A percentile compares a stretch with the other conserved stretches of the same genome.
Evolutionary conservation across 2,329 filamentous ascomycete species (phyloP).

Genomic region (Albifimbria verrucaria): DNA sequence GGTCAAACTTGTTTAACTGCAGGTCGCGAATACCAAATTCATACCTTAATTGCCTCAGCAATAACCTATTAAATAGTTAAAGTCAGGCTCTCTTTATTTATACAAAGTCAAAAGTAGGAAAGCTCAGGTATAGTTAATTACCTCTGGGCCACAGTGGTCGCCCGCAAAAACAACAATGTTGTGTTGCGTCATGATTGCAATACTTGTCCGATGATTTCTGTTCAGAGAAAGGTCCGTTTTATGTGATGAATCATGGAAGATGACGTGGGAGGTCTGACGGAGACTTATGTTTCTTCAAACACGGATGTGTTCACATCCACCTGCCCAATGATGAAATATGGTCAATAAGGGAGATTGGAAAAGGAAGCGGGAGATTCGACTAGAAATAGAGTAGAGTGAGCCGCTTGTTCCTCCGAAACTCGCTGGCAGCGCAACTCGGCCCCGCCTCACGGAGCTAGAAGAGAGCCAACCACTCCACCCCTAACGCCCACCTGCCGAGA

Average conservation of each 20-base stretch:
- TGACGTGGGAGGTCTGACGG: constrained; percentile 10
- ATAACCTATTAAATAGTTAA: constrained; percentile 53
- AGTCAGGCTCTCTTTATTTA: constrained; percentile 14
- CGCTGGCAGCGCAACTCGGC: constrained; percentile 3
- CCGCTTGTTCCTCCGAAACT: constrained; percentile 4
- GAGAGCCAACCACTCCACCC: neutral
- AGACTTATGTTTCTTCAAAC: constrained; percentile 9
- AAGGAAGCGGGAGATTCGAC: constrained; percentile 1
- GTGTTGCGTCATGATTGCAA: constrained; percentile 57
- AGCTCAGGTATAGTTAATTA: constrained; percentile 33
- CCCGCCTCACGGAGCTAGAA: constrained; percentile 7
- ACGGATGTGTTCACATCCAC: constrained; percentile 2
- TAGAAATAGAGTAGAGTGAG: neutral
- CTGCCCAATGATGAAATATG: neutral
- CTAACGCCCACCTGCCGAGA: constrained; percentile 13
- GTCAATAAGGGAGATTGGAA: constrained; percentile 4
- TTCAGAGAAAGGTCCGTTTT: constrained; percentile 10
- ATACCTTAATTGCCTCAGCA: constrained; percentile 78
- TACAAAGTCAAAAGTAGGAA: constrained; percentile 12
- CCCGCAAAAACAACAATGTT: constrained; percentile 78
- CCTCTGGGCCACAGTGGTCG: constrained; percentile 83
- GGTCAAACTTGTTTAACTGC: constrained; percentile 11
- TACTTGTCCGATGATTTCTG: constrained; percentile 9
- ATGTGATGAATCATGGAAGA: constrained; percentile 9
- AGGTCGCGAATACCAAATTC: constrained; percentile 9